Evolutionary conservation across 768 basidiomycete genomes (phyloP).

Genomic region (Leccinum ochraceum): DNA sequence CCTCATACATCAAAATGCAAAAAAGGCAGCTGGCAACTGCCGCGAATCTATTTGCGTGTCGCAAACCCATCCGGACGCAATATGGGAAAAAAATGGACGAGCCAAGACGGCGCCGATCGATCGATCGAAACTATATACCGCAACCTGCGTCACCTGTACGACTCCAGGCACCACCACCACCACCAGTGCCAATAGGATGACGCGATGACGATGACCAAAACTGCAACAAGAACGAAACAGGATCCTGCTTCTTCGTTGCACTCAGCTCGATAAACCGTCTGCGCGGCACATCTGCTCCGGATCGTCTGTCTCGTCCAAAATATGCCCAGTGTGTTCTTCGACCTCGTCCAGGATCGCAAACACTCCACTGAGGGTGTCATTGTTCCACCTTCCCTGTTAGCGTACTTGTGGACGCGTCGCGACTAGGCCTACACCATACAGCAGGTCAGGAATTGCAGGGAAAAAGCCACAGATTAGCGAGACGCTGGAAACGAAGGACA

Average conservation of each 20-base stretch:
- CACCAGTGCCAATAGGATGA: background rate
- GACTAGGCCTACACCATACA: background rate
- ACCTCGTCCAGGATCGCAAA: background rate
- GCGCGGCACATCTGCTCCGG: background rate
- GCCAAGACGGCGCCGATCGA: too few relatives aligned
- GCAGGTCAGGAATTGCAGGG: background rate
- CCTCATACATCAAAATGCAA: too few relatives aligned
- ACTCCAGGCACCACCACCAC: background rate
- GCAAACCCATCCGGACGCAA: too few relatives aligned
- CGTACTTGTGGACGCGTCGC: background rate
- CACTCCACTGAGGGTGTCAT: background rate
- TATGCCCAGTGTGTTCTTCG: background rate
- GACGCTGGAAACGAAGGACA: background rate
- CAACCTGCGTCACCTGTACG: too few relatives aligned
- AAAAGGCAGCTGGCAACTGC: too few relatives aligned
- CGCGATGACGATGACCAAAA: background rate
- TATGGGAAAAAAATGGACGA: too few relatives aligned
- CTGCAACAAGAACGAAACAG: background rate
- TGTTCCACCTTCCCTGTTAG: background rate
- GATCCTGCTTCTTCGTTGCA: background rate
- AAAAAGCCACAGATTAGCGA: too few relatives aligned
- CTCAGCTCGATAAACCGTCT: background rate
- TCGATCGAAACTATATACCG: too few relatives aligned
- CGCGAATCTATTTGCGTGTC: too few relatives aligned
- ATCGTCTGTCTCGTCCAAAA: background rate